Evolutionary conservation across 176 grass and related monocot genomes (phyloP), one percentile per base, ranked within the genome.

Genomic region (Coix lacrymajobi): DNA sequence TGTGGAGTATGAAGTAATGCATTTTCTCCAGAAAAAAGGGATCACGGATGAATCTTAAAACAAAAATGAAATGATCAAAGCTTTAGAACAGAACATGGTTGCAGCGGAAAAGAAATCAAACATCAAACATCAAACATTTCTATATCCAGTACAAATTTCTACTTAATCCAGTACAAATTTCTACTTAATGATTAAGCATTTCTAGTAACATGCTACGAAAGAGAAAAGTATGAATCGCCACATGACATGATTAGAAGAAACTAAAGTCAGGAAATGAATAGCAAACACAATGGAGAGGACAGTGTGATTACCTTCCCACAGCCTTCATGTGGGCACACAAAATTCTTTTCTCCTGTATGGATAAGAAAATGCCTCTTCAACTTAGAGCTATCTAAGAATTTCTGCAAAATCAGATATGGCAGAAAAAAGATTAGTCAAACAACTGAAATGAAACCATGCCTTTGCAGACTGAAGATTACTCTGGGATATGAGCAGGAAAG

Each of bases 301-400:
- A 87, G 57, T 22, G 20, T 67, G 66, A 79, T 82, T 81, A 99
- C 96, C 93, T 96, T 99, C 40, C 90, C 91, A 85, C 96, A 99
- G 52, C 91, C 93, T 92, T 99, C 96, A 84, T 96, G 77, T 75
- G 87, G 83, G 68, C 93, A 96, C 64, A 93, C 71, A 77, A 92
- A 99, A 80, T 93, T 91, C 74, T 85, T 96, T 83, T 96, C 91
- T 77, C 96, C 96, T 22, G 91, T 96, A 88, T 99, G 96, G 69
- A 99, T 92, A 83, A 99, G 91, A 86, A 85, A 89, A 87, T 99
- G 96, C 48, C 93, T 93, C 81, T 99, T 99, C 77, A 99, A 90
- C 78, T 99, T 99, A 20, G 91, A 99, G 85, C 96, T 95, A 76
- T 99, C 96, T 34, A 94, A 78, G 86, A 96, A 99, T 93, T 96